Conservation (phyloP, 176 grass and related monocot species). For the Oryza coarctata region DNA sequence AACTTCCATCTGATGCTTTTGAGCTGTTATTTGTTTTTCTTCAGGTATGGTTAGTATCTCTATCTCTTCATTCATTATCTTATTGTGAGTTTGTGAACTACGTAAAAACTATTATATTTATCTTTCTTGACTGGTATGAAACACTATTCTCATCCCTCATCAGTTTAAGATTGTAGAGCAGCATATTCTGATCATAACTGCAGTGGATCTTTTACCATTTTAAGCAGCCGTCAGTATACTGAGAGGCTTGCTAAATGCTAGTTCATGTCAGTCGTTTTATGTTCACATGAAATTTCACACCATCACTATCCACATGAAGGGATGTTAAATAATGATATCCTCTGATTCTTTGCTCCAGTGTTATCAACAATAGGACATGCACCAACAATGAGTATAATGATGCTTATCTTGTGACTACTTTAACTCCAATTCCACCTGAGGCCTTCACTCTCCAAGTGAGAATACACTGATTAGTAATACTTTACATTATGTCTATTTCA, state of each 20-base stretch:
- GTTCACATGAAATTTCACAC: background rate
- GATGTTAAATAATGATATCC: conserved; percentile 1
- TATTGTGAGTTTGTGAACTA: background rate
- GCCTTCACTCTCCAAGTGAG: conserved; percentile 88
- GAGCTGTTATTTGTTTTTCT: conserved; percentile 81
- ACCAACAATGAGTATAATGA: conserved; percentile 89
- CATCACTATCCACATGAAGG: background rate
- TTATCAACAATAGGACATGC: conserved; percentile 70
- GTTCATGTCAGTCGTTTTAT: background rate
- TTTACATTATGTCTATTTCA: background rate
- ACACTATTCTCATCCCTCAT: background rate
- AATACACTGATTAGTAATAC: conserved; percentile 18
- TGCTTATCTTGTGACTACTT: conserved; percentile 93
- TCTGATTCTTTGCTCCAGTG: conserved; percentile 49
- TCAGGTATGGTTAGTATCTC: conserved; percentile 66
- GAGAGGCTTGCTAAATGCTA: background rate
- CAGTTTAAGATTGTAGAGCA: conserved; percentile 11
- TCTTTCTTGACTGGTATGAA: background rate
- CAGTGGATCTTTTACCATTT: background rate
- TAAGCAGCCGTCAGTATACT: conserved; percentile 1
- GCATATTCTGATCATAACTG: conserved; percentile 15
- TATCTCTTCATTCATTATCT: conserved; percentile 14
- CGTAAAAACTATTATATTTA: background rate
- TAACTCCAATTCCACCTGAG: conserved; percentile 80
- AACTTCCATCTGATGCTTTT: conserved; percentile 83